phyloP scores from a whole-genome alignment of 2,329 filamentous ascomycete genomes.

The Aspergillus unguis region DNA sequence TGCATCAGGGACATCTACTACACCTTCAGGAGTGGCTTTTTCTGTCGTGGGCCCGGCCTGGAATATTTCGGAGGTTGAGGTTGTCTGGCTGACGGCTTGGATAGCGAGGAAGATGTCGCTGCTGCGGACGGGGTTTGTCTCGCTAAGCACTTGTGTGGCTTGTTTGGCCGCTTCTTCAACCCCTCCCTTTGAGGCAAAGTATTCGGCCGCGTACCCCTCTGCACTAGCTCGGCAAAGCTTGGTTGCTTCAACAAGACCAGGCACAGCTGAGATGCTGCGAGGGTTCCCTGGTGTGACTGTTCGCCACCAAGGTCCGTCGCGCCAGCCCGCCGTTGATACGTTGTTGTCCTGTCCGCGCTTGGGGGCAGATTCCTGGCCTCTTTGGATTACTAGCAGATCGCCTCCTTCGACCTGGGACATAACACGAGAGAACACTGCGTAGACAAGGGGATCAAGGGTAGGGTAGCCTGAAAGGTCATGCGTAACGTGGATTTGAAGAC shows the following conservation, averaged over 20 bases:
- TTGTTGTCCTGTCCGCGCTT: slow-evolving; percentile 55
- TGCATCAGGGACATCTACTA: slow-evolving; percentile 36
- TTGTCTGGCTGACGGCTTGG: slow-evolving; percentile 72
- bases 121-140: slow-evolving; percentile 83
- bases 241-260: slow-evolving; percentile 78
- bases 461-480: slow-evolving; percentile 95
- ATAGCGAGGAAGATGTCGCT: slow-evolving; percentile 95
- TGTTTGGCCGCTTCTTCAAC: slow-evolving; percentile 75
- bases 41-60: slow-evolving; percentile 50
- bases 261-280: slow-evolving; percentile 75
- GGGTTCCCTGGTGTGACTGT: slow-evolving; percentile 54
- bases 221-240: slow-evolving; percentile 88
- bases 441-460: slow-evolving; percentile 86
- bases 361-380: slow-evolving; percentile 77
- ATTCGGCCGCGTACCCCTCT: slow-evolving; percentile 82
- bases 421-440: slow-evolving; percentile 86
- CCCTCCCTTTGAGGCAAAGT: slow-evolving; percentile 74
- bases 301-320: slow-evolving; percentile 95
- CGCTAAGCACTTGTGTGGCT: slow-evolving; percentile 73
- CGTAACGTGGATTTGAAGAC: slow-evolving; percentile 93
- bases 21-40: slow-evolving; percentile 28
- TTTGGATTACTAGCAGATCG: slow-evolving; percentile 89
- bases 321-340: slow-evolving; percentile 62
- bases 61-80: slow-evolving; percentile 64
- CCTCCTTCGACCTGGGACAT: slow-evolving; percentile 99